phyloP scores from a whole-genome alignment of 768 basidiomycete species.

The Panaeolus cyanescens region DNA sequence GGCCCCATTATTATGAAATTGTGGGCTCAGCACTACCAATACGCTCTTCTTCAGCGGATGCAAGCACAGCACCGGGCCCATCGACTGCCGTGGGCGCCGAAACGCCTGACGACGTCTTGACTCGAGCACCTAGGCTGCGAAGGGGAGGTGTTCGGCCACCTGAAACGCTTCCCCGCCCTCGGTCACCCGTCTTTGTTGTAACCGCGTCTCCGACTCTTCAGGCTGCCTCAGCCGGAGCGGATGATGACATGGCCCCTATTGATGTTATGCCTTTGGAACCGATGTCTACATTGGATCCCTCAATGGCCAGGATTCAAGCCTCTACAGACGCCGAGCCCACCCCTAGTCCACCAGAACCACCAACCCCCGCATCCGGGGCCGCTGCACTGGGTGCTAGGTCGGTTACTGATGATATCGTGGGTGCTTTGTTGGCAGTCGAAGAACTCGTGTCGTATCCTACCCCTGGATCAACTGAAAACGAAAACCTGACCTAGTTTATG shows the following conservation, averaged over 20 bases:
- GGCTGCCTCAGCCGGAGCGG: not conserved
- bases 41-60: not conserved
- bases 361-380: conserved; percentile 8
- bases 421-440: conserved; percentile 7
- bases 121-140: conserved; percentile 52
- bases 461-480: conserved; percentile 46
- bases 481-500: conserved; percentile 32
- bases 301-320: not conserved
- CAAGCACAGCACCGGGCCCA: not conserved
- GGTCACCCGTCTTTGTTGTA: conserved; percentile 33
- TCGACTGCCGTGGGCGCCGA: not conserved
- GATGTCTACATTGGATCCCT: not conserved
- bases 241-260: not conserved
- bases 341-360: conserved; percentile 11
- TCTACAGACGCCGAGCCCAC: not conserved
- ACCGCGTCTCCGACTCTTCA: not conserved
- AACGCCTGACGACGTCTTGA: conserved; percentile 9
- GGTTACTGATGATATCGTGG: not conserved
- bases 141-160: conserved; percentile 70
- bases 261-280: not conserved
- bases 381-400: conserved; percentile 9
- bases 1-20: not conserved
- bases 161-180: conserved; percentile 54
- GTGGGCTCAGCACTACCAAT: not conserved
- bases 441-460: conserved; percentile 48